Percentiles rank a stretch among this genome's conserved stretches.
Evolutionary conservation across 192 early-diverging fungal genomes (phyloP).

Genomic region (Podila verticillata): DNA sequence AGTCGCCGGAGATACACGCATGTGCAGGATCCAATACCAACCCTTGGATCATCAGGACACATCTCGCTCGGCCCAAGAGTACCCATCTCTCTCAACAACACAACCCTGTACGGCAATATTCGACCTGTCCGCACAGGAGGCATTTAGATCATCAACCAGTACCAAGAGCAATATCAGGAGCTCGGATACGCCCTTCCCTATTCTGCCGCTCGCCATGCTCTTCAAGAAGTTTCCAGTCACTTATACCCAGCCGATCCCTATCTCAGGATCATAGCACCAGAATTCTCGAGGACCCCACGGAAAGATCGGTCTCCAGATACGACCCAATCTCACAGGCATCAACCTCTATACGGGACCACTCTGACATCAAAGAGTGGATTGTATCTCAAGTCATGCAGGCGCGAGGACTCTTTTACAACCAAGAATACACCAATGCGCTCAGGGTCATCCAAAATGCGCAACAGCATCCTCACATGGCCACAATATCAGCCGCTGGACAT

Average conservation of each 20-base stretch:
- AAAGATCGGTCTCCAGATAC: constrained; percentile 24
- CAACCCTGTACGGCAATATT: no score
- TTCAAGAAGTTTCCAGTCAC: background rate
- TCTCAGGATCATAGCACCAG: constrained; percentile 25
- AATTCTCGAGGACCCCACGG: constrained; percentile 28
- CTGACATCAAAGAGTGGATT: constrained; percentile 29
- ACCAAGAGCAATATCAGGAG: background rate
- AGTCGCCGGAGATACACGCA: background rate
- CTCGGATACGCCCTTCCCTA: background rate
- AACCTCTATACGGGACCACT: background rate
- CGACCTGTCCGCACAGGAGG: no score
- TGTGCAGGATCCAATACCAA: background rate
- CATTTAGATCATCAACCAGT: background rate
- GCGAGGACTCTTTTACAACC: constrained; percentile 24
- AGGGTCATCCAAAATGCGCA: constrained; percentile 23
- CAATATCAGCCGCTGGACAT: background rate
- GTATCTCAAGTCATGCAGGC: constrained; percentile 13
- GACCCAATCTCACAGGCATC: background rate
- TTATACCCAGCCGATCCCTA: constrained; percentile 32
- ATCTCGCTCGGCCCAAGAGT: background rate
- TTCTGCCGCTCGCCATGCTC: background rate
- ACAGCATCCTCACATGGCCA: constrained; percentile 21
- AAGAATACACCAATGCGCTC: constrained; percentile 38
- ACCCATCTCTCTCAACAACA: background rate
- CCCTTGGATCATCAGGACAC: background rate